Evolutionary conservation across 257 asterid species (phyloP), one percentile per base, ranked within the genome.

Genomic region (Nicotiana benthamiana): DNA sequence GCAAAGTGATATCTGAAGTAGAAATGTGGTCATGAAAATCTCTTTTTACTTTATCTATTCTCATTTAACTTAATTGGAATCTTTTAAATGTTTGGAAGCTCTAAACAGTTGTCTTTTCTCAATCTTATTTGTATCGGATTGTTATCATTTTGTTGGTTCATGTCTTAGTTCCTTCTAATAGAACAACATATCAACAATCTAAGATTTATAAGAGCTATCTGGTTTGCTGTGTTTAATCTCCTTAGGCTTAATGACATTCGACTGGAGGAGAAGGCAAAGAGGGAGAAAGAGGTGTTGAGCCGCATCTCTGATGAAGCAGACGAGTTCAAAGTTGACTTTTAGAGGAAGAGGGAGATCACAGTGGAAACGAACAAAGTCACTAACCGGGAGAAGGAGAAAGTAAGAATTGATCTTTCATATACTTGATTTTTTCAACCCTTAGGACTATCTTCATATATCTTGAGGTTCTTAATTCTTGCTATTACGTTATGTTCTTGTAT

Each of bases 311-410:
- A 79, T 26, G 92, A 88, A 86, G 98, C 98, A 20, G 96, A 90
- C 2, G 89, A 85, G 66, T 94, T 84, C 89, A 94, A 91, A 88
- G 85, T 86, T 82, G 96, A 89, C 22, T 91, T 89, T 85, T 87
- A 90, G 83, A 86, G 81, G 86, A 93, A 94, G 94, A 83, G 89
- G 85, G 89, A 87, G 87, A 63, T 82, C 62, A 60, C 82, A 43
- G 57, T 82, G 52, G 94, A 89, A 86, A 78, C 89, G 82, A 91
- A 90, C 86, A 93, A 27, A 81, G 84, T 81, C 53, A 62, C 84
- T 72, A 93, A 90, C 85, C 84, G 96, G 61, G 93, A 94, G 46
- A 88, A 83, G 88, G 98, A 94, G 90, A 87, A 81, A 91, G 98
- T 92, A 76, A 83, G 88, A 75, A 53, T 65, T 7, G 22, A 70